These are phyloP conservation scores for Candolleomyces eurysporus DNA, from an alignment of 768 basidiomycete genomes.

Conservation along the genomic window DNA sequence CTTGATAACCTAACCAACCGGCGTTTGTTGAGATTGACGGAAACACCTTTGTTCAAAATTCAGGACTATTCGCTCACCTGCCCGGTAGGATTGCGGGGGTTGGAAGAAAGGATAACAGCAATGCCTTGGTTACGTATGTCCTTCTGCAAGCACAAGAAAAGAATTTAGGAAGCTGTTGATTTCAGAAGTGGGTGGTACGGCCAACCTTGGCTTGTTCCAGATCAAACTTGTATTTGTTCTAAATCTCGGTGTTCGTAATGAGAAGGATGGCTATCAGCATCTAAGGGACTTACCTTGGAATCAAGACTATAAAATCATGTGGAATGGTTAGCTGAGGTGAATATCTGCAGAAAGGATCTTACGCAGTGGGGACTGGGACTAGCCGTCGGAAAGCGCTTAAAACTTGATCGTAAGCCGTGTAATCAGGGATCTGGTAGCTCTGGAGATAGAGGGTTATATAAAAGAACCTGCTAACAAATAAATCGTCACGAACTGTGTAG, in stretches of 20 bases:
- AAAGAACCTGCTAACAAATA: not conserved
- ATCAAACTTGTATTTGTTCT: slow-evolving; percentile 73
- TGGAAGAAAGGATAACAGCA: slow-evolving; percentile 83
- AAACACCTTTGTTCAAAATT: not conserved
- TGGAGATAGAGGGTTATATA: slow-evolving; percentile 24
- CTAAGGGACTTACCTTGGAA: slow-evolving; percentile 24
- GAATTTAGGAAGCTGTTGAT: not conserved
- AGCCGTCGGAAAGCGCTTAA: slow-evolving; percentile 84
- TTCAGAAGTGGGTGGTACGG: slow-evolving; percentile 13
- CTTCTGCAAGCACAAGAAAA: slow-evolving; percentile 37
- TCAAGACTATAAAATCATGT: slow-evolving; percentile 38
- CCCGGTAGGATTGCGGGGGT: slow-evolving; percentile 97
- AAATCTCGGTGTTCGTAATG: not conserved
- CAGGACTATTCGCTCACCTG: slow-evolving; percentile 47
- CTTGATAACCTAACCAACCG: slow-evolving; percentile 47
- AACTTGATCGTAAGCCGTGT: slow-evolving; percentile 86
- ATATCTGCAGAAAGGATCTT: slow-evolving; percentile 25
- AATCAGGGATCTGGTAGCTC: slow-evolving; percentile 91
- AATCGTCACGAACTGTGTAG: slow-evolving; percentile 55
- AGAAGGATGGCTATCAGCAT: slow-evolving; percentile 23
- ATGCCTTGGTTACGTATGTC: slow-evolving; percentile 84
- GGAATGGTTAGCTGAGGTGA: not conserved
- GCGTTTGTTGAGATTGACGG: not conserved
- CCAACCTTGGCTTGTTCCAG: slow-evolving; percentile 74
- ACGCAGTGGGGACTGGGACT: slow-evolving; percentile 89